Evolutionary conservation across 1,284 basidiomycete species (phyloP), one percentile per base, ranked within the genome.

Genomic region (Ganoderma meredithae): DNA sequence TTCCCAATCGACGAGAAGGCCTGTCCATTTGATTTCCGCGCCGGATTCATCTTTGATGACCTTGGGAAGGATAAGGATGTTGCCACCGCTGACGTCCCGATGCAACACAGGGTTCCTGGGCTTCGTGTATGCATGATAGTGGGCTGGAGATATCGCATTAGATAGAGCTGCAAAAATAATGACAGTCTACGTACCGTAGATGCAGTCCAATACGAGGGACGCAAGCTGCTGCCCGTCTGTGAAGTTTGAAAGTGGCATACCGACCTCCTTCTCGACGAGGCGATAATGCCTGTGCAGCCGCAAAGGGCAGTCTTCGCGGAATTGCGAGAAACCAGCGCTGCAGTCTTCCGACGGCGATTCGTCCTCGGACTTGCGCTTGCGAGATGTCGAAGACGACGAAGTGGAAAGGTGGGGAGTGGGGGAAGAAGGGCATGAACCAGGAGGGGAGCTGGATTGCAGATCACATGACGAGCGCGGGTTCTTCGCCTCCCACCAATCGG

Each of bases 191-290:
- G 17, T 39, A 69, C 68, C 59, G 1, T 7, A 1, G 19, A 69
- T 17, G 31, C 68, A 66, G 22, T 66, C 61, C 5, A 31, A n/a
- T 22, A 68, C 31, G 52, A 64, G 13, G 1, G 8, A 13, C 6
- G 62, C 60, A 10, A 68, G 60, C 22, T 64, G 63, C 22, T 33
- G 12, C 12, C 59, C 59, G 12, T 10, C 13, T 8, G 12, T 19
- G 43, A 68, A 62, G 43, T 56, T 41, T 19, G 9, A 41, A 2
- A 73, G 60, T 59, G 71, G 62, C 68, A 71, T 43, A 66, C 69
- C 25, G 58, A 75, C 64, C 59, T 75, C 33, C 59, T 72, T 39
- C 4, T 66, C 25, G 62, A 74, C 70, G 66, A 74, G 17, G 15
- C 67, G 67, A 43, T 68, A 68, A 31, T 68, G 67, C 47, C 19